Evolutionary conservation across 306 rosid species (phyloP), one percentile per base, ranked within the genome.

Genomic region (Acacia melanoxylon): DNA sequence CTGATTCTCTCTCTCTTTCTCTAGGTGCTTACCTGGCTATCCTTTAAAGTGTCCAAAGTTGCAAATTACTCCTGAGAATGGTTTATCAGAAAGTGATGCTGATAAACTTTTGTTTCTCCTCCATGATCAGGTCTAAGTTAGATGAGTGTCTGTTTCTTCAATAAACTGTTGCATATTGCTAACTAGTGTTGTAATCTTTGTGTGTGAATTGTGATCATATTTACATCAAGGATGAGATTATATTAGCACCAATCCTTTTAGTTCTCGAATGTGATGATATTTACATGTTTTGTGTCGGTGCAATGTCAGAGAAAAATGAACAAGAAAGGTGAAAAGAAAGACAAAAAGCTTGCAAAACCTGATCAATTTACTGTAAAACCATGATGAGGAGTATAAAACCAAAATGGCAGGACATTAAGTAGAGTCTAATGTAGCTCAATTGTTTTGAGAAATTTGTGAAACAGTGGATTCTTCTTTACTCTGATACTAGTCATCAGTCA

Each of bases 31-130:
- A 74, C 97, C 98, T 29, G 99, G 98, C 25, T 95, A 95, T 86
- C 99, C 99, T 82, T 90, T 86, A 91, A 95, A 93, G 88, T 91
- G 91, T 37, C 98, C 99, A 17, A 95, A 89, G 91, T 86, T 95
- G 89, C 94, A 87, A 85, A 86, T 95, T 79, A 88, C 84, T 83
- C 91, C 95, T 12, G 97, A 95, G 80, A 78, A 81, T 68, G 98
- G 97, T 77, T 82, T 93, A 70, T 86, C 90, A 13, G 84, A 91
- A 77, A 72, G 71, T 65, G 97, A 95, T 75, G 87, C 94, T 17
- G 81, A 90, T 75, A 88, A 86, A 70, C 94, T 95, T 63, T 80
- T 90, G 75, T 90, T 95, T 81, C 92, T 93, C 79, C 93, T 95
- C 80, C 81, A 61, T 33, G 97, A 95, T 84, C 98, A 93, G 97